These are phyloP conservation scores for Globisporangium barbulae DNA, from an alignment of 352 stramenopile species.

Conservation along the genomic window DNA sequence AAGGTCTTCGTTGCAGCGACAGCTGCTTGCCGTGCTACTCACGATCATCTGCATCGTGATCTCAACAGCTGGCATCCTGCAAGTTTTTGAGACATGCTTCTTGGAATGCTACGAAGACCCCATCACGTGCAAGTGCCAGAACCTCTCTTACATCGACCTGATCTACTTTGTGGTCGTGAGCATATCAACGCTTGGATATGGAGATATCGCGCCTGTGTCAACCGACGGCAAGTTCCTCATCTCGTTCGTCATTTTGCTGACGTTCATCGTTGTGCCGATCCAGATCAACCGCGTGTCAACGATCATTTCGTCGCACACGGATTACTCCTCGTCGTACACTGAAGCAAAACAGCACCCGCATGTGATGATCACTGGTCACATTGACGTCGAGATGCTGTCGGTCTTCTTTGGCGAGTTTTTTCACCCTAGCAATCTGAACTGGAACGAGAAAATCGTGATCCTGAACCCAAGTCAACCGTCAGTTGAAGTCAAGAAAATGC, in stretches of 20 bases:
- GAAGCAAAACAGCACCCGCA: constrained; percentile 73
- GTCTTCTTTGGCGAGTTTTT: constrained; percentile 86
- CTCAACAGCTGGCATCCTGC: constrained; percentile 58
- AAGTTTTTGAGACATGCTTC: constrained; percentile 62
- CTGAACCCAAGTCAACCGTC: constrained; percentile 58
- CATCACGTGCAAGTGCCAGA: constrained; percentile 41
- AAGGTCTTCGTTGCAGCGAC: constrained; percentile 64
- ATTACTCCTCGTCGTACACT: constrained; percentile 75
- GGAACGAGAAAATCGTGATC: constrained; percentile 81
- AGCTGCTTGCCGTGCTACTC: constrained; percentile 55
- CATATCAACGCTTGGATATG: constrained; percentile 83
- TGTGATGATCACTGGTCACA: constrained; percentile 68
- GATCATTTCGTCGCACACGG: constrained; percentile 76
- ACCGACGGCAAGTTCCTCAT: constrained; percentile 69
- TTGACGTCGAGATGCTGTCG: constrained; percentile 57
- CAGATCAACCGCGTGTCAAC: constrained; percentile 72
- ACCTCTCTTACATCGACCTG: constrained; percentile 67
- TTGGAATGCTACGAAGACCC: constrained; percentile 21
- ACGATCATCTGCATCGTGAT: constrained; percentile 74
- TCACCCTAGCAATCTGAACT: constrained; percentile 79
- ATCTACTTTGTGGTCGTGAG: constrained; percentile 85
- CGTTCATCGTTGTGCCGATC: constrained; percentile 78
- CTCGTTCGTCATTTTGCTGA: constrained; percentile 80
- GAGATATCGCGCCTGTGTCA: constrained; percentile 70
- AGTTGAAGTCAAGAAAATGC: constrained; percentile 66